These are phyloP conservation scores for Anthostomella pinea DNA, from an alignment of 2,329 filamentous ascomycete genomes.

Conservation along the genomic window DNA sequence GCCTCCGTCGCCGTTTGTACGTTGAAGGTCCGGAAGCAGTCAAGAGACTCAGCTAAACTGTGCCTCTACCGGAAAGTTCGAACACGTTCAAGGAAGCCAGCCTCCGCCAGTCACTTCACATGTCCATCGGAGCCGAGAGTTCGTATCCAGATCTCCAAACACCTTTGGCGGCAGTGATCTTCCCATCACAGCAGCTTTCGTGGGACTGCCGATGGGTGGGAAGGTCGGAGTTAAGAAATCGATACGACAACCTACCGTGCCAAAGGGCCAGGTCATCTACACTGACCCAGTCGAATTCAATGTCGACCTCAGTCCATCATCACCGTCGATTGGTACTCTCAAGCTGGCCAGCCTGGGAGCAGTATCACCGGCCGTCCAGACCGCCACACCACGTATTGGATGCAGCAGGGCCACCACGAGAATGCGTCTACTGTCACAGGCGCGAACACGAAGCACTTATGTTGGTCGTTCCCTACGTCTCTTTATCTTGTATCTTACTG, in stretches of 20 bases:
- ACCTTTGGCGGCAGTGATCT: conserved; percentile 60
- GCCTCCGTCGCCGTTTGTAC: conserved; percentile 57
- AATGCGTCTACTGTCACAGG: conserved; percentile 45
- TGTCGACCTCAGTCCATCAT: conserved; percentile 50
- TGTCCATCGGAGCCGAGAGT: conserved; percentile 56
- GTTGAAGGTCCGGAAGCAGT: conserved; percentile 19
- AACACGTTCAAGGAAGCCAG: conserved; percentile 60
- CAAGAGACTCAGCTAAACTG: not conserved
- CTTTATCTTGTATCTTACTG: conserved; percentile 1
- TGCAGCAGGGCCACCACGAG: conserved; percentile 56
- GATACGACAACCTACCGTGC: conserved; percentile 51
- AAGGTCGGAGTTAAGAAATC: conserved; percentile 53
- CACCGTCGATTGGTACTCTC: conserved; percentile 57
- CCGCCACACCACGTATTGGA: conserved; percentile 60
- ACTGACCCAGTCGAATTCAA: conserved; percentile 59
- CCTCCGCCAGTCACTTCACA: conserved; percentile 62
- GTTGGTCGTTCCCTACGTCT: conserved; percentile 49
- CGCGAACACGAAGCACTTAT: conserved; percentile 35
- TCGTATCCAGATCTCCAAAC: conserved; percentile 63
- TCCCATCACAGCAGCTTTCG: conserved; percentile 55
- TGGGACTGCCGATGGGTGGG: conserved; percentile 54
- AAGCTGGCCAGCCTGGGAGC: conserved; percentile 52
- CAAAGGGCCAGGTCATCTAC: conserved; percentile 55
- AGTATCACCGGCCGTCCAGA: conserved; percentile 64
- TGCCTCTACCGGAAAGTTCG: conserved; percentile 34